Conservation (phyloP, 2,329 filamentous ascomycete genomes). For the Fusarium sp. region DNA sequence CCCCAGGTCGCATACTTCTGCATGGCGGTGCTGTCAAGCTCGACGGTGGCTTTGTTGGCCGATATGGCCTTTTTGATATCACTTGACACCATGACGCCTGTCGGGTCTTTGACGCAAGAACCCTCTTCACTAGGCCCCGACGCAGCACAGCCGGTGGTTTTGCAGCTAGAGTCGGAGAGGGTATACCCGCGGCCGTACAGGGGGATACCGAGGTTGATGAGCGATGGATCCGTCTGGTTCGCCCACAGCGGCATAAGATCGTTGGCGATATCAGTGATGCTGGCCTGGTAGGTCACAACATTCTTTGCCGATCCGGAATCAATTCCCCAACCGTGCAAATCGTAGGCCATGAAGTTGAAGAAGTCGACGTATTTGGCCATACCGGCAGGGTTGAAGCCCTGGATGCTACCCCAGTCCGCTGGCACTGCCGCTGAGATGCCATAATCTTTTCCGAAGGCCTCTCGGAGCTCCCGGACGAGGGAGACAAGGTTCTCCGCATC, state of each 20-base stretch:
- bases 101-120: conserved; percentile 18
- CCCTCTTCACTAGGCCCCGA: conserved; percentile 9
- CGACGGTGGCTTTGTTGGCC: conserved; percentile 1
- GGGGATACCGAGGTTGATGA: conserved; percentile 14
- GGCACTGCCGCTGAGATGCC: conserved; percentile 11
- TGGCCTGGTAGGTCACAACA: conserved; percentile 8
- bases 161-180: conserved; percentile 8
- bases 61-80: conserved; percentile 15
- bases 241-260: conserved; percentile 12
- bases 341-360: conserved; percentile 19
- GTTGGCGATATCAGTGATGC: conserved; percentile 11
- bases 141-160: conserved; percentile 5
- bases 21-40: conserved; percentile 10
- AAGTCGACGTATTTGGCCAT: conserved; percentile 15
- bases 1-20: conserved; percentile 16
- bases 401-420: conserved; percentile 17
- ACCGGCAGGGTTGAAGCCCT: conserved; percentile 15
- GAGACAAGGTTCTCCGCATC: conserved; percentile 12
- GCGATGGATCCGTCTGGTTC: conserved; percentile 10
- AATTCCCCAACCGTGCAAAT: conserved; percentile 18
- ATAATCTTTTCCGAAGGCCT: conserved; percentile 8
- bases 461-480: conserved; percentile 16
- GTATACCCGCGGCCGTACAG: conserved; percentile 15
- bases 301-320: conserved; percentile 2
- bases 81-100: conserved; percentile 15